These are phyloP conservation scores for Candida boidinii DNA, from an alignment of 805 yeast genomes.

Conservation along the genomic window DNA sequence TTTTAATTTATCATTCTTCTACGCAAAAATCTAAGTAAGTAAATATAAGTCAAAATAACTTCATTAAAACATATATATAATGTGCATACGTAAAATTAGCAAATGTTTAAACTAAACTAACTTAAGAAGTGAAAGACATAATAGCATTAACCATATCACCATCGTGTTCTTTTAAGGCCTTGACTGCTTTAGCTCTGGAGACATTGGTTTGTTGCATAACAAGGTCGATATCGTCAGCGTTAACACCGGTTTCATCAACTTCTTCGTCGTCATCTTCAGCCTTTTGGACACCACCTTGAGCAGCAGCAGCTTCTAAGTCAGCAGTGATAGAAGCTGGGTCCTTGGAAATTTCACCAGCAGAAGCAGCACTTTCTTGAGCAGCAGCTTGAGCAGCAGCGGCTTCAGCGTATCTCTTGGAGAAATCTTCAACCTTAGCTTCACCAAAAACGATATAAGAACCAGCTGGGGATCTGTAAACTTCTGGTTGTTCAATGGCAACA, in stretches of 20 bases:
- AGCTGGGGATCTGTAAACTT: conserved; percentile 86
- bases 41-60: no score
- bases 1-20: no score
- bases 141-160: conserved; percentile 96
- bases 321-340: conserved; percentile 77
- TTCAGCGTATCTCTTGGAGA: conserved; percentile 78
- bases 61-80: neutral
- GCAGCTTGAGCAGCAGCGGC: conserved; percentile 73
- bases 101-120: neutral
- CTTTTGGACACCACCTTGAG: conserved; percentile 31
- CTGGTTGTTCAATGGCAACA: conserved; percentile 88
- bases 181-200: conserved; percentile 82
- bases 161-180: conserved; percentile 80
- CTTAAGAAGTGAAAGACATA: conserved; percentile 51
- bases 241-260: conserved; percentile 81
- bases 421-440: conserved; percentile 94
- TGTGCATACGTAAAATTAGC: neutral
- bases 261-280: conserved; percentile 47
- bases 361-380: conserved; percentile 40
- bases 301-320: conserved; percentile 61
- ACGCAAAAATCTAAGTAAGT: no score
- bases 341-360: conserved; percentile 34
- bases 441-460: conserved; percentile 97
- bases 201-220: conserved; percentile 88
- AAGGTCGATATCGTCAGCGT: conserved; percentile 72